phyloP scores from a whole-genome alignment of 139 green algal genomes.

The Mychonastes homosphaera region DNA sequence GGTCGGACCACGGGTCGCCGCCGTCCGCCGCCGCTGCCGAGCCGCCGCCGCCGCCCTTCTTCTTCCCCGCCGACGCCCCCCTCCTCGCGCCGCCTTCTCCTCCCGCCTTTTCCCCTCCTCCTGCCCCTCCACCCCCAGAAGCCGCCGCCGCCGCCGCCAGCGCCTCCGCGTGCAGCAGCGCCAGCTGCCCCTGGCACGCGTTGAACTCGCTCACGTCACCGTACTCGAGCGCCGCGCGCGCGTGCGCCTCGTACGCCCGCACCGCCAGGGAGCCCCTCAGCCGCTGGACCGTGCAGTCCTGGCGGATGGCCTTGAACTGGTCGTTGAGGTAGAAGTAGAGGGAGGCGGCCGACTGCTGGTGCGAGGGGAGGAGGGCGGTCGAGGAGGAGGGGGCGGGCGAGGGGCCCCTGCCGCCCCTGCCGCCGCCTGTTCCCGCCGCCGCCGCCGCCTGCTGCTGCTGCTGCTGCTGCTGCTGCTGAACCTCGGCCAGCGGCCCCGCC shows the following conservation, averaged over 20 bases:
- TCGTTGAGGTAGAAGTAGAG: constrained; percentile 66
- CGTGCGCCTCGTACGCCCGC: constrained; percentile 75
- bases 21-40: neutral
- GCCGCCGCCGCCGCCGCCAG: too few species aligned
- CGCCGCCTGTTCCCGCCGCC: neutral
- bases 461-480: neutral
- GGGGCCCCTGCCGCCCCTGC: neutral
- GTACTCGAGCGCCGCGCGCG: constrained; percentile 68
- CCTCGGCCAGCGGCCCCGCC: constrained; percentile 8
- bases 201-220: constrained; percentile 81
- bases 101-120: too few species aligned
- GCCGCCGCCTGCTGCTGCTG: too few species aligned
- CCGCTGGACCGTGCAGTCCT: constrained; percentile 80
- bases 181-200: constrained; percentile 78
- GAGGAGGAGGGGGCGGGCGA: neutral
- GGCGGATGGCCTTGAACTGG: constrained; percentile 86
- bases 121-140: too few species aligned
- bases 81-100: too few species aligned
- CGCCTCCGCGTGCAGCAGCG: constrained; percentile 39
- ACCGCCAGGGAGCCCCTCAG: constrained; percentile 54
- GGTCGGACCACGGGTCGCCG: neutral
- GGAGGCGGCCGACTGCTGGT: neutral
- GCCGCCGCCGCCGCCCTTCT: neutral
- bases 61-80: too few species aligned
- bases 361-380: neutral